Evolutionary conservation across 2,329 filamentous ascomycete genomes (phyloP).

Genomic region (Apiospora sp.): DNA sequence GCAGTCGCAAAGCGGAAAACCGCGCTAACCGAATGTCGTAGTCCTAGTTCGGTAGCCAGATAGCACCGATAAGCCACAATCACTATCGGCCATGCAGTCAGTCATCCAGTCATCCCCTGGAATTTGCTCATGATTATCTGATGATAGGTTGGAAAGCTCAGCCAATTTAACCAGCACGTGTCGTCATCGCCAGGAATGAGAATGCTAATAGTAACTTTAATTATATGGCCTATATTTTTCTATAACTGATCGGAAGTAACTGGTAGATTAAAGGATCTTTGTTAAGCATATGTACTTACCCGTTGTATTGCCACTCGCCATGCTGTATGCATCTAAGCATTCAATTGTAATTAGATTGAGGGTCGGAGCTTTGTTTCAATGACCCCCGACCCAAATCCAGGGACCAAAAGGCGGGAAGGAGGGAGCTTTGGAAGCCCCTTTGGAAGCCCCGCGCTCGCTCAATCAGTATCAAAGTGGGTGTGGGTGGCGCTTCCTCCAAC

Average conservation of each 20-base stretch:
- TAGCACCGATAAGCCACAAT: neutral
- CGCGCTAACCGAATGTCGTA: slow-evolving; percentile 13
- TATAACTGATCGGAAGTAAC: neutral
- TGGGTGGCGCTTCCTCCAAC: neutral
- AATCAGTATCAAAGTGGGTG: neutral
- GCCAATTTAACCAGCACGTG: neutral
- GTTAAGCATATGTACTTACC: neutral
- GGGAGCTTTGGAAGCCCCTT: slow-evolving; percentile 18
- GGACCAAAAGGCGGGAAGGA: neutral
- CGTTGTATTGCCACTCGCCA: too few relatives aligned
- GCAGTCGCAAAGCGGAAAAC: slow-evolving; percentile 12
- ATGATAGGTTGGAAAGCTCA: neutral
- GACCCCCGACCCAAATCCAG: slow-evolving; percentile 14
- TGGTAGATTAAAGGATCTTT: neutral
- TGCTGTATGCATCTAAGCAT: neutral
- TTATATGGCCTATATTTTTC: too few relatives aligned
- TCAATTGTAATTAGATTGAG: neutral
- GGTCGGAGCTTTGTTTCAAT: neutral
- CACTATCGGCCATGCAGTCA: neutral
- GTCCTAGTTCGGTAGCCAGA: slow-evolving; percentile 2
- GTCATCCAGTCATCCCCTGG: neutral
- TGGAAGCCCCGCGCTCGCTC: slow-evolving; percentile 14
- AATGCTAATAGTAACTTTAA: too few relatives aligned
- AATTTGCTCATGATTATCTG: neutral
- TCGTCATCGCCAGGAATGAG: neutral